phyloP scores from a whole-genome alignment of 1,284 basidiomycete species.

The Trametes versicolor region DNA sequence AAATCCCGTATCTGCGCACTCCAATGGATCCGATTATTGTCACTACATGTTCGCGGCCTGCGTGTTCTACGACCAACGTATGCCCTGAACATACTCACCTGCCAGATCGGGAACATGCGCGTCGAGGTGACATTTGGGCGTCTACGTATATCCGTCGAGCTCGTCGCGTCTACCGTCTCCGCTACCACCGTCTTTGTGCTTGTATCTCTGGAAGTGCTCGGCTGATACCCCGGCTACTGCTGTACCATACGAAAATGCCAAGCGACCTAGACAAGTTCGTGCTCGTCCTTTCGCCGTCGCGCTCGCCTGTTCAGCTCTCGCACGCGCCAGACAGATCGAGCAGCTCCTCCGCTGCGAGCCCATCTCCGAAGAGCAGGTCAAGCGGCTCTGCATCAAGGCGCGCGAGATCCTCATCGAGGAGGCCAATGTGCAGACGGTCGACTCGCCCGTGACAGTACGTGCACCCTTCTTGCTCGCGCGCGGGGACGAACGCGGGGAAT shows the following conservation, averaged over 20 bases:
- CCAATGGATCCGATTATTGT: too few species aligned
- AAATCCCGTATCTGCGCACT: too few species aligned
- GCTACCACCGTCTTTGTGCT: background rate
- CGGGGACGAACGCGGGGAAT: constrained; percentile 21
- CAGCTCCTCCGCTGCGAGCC: constrained; percentile 92
- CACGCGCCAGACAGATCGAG: constrained; percentile 76
- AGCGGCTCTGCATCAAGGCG: constrained; percentile 93
- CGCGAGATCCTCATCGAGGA: constrained; percentile 97
- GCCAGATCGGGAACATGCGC: background rate
- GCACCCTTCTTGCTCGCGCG: constrained; percentile 7
- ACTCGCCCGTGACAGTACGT: constrained; percentile 94
- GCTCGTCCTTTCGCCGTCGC: constrained; percentile 10
- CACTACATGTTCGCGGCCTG: too few species aligned
- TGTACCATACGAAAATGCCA: constrained; percentile 18
- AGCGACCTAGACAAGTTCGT: constrained; percentile 36
- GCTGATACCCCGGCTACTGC: background rate
- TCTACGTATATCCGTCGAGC: background rate
- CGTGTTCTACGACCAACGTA: background rate
- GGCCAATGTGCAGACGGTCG: constrained; percentile 96
- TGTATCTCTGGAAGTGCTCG: background rate
- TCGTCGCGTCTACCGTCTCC: too few species aligned
- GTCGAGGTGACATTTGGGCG: background rate
- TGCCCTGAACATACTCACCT: background rate
- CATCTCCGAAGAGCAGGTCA: constrained; percentile 93
- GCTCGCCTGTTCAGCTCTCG: constrained; percentile 22